Evolutionary conservation across 306 rosid species (phyloP).

Genomic region (Purshia tridentata): DNA sequence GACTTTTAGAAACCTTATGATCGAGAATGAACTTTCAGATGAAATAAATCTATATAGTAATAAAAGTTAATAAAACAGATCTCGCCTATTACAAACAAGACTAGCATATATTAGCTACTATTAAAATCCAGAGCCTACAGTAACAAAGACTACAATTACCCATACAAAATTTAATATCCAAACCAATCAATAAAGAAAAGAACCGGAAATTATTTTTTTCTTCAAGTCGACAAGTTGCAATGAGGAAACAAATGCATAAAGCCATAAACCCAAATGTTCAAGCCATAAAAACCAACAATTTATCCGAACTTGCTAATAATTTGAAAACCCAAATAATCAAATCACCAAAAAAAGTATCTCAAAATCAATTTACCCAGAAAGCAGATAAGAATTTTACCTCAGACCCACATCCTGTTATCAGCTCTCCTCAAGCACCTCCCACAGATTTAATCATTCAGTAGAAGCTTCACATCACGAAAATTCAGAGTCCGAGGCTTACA

Average conservation of each 20-base stretch:
- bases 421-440: constrained; percentile 44
- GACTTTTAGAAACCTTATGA: constrained; percentile 12
- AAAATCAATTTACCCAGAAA: constrained; percentile 36
- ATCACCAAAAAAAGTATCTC: constrained; percentile 20
- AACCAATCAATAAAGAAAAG: constrained; percentile 13
- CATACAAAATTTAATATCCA: constrained; percentile 17
- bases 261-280: constrained; percentile 17
- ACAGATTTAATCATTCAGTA: constrained; percentile 52
- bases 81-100: constrained; percentile 38
- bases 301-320: constrained; percentile 12
- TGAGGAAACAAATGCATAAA: constrained; percentile 34
- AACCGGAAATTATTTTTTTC: background rate
- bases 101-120: constrained; percentile 10
- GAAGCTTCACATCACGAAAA: constrained; percentile 38
- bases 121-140: constrained; percentile 26
- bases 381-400: constrained; percentile 60
- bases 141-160: constrained; percentile 34
- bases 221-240: constrained; percentile 25
- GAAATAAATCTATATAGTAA: background rate
- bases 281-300: constrained; percentile 31
- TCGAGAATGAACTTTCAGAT: constrained; percentile 8
- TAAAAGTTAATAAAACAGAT: constrained; percentile 44
- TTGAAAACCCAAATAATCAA: constrained; percentile 38
- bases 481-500: constrained; percentile 30
- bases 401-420: constrained; percentile 65